Base-by-base conservation (phyloP, 2,329 filamentous ascomycete genomes). In the Scedosporium boydii region DNA sequence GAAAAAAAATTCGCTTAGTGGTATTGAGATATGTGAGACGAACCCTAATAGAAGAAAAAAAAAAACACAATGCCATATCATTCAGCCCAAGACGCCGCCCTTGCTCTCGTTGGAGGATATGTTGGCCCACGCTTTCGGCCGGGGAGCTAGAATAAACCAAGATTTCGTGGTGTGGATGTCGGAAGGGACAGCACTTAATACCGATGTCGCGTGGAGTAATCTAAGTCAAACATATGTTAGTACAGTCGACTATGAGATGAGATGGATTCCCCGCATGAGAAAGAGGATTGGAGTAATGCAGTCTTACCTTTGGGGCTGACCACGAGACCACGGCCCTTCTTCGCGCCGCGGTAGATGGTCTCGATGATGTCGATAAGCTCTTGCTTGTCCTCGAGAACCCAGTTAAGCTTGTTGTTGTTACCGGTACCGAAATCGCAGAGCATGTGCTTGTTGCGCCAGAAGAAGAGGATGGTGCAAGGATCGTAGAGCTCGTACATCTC, bases 351-450 rank as follows among this genome's bases (percentile, higher is more conserved):
- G 74, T 98, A 99, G 65, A 99, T 93, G 4, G 93, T 97, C 81
- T 99, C 95, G 71, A 98, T 87, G 67, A 99, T 99, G 76, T 99
- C 95, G 70, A 99, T 96, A 70, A 99, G 81, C 78, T 99, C 95
- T 75, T 98, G 93, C 78, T 99, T 98, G 72, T 99, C 93, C 76
- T 98, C 93, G 34, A 76, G 80, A 58, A 96, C 91, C 88, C 91
- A 96, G 73, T 97, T 97, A 68, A 97, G 81, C 76, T 98, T 98
- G 75, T 99, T 99, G 76, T 99, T 99, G 78, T 99, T 96, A 67
- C 95, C 95, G 1, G 95, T 99, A 57, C 93, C 93, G 69, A 97
- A 92, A 84, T 98, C 93, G 74, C 61, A 62, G 27, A 59, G 61
- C 57, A 62, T 62, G 61, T 62, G 61, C 18, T 60, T 59, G 29